Evolutionary conservation across 129 eudicot genomes (phyloP), one percentile per base, ranked within the genome.

Genomic region (Flaveria trinervia): DNA sequence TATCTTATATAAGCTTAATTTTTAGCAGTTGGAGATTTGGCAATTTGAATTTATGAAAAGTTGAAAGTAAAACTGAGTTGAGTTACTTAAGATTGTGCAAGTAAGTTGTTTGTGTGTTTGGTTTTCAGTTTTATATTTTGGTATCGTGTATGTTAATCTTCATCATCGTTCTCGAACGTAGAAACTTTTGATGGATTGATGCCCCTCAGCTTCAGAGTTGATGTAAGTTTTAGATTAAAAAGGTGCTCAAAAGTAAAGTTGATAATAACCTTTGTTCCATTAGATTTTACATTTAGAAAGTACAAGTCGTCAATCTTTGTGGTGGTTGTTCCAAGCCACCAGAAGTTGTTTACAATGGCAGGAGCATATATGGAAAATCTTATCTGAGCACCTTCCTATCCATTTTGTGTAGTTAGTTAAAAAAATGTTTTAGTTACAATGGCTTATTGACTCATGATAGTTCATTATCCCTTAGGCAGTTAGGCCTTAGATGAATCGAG

Each of bases 351-450:
- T 59, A 5, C 65, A 18, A 50, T 59, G 59, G 9, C 62, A 79
- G 30, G 48, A 71, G 30, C 20, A 18, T 9, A 26, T 71, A 5
- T 71, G 18, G 28, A 71, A 28, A 26, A 50, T 71, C 64, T 71
- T 74, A 74, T 61, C 17, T 61, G 44, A 74, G 78, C 26, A 43
- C 59, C 65, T 60, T 59, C 60, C 16, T 59, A 50, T 41, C 59
- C 26, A 43, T 74, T 73, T 43, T 22, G 45, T 43, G 78, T 74
- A 23, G 60, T 43, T 4, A 73, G 55, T 30, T 57, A 18, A 41
- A 22, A 43, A 25, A 44, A 10, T 75, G 44, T 20, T 33, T 33
- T 30, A 25, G 50, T n/a, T 69, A 69, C 41, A 23, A 30, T 52
- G 26, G 26, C 26, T 69, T 69, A n/a, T 46, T n/a, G 22, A 52